Conservation (phyloP, 495 filamentous ascomycete species). For the Trichoderma asperelloides region DNA sequence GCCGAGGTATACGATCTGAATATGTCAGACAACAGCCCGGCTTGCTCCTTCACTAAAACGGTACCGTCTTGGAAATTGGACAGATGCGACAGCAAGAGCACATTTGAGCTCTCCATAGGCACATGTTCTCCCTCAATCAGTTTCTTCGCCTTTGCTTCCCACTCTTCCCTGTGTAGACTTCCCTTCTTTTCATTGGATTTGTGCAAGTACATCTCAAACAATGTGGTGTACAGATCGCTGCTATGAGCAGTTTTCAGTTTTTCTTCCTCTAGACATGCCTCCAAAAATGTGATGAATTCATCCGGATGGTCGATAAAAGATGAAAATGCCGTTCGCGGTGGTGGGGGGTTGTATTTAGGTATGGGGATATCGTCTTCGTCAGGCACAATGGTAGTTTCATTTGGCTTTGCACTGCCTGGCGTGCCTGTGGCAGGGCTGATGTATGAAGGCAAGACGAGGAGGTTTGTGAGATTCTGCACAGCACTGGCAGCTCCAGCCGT, state of each 20-base stretch:
- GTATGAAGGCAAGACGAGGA: conserved; percentile 45
- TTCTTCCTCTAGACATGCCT: conserved; percentile 66
- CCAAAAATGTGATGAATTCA: conserved; percentile 84
- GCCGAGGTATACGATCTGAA: conserved; percentile 94
- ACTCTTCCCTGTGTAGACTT: conserved; percentile 56
- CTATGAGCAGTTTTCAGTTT: conserved; percentile 59
- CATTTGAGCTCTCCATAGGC: conserved; percentile 88
- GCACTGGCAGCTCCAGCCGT: conserved; percentile 55
- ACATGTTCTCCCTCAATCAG: conserved; percentile 61
- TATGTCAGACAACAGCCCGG: conserved; percentile 87
- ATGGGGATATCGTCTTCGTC: conserved; percentile 22
- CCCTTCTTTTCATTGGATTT: conserved; percentile 69
- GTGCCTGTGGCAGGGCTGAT: conserved; percentile 23
- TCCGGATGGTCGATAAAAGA: conserved; percentile 90
- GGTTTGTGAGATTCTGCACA: conserved; percentile 69
- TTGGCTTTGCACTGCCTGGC: background rate
- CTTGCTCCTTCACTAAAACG: conserved; percentile 84
- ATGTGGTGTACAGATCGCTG: conserved; percentile 82
- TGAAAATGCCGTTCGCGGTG: conserved; percentile 86
- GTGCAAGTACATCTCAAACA: conserved; percentile 97
- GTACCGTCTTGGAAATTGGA: conserved; percentile 87
- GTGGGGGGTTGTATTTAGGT: conserved; percentile 57
- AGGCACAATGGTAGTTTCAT: conserved; percentile 10
- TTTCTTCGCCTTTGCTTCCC: conserved; percentile 87
- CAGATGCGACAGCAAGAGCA: conserved; percentile 84